A percentile compares a stretch with the other conserved stretches of the same genome.
Evolutionary conservation across 306 rosid genomes (phyloP).

Genomic region (Coriaria nepalensis): DNA sequence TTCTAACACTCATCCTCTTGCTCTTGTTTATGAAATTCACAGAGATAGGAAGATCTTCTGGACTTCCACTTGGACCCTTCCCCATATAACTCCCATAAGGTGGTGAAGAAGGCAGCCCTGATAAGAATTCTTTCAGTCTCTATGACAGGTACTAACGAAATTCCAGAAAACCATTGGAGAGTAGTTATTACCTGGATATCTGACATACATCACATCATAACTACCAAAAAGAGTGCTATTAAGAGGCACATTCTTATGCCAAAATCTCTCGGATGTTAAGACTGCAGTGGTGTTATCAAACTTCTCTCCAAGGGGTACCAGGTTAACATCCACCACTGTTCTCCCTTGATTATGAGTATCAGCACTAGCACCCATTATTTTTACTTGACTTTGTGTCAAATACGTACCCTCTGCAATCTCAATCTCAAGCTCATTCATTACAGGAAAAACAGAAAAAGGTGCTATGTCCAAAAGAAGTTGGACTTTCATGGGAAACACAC

Average conservation of each 20-base stretch:
- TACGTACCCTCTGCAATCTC: conserved; percentile 83
- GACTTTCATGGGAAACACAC: conserved; percentile 89
- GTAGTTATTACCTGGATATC: conserved; percentile 62
- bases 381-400: conserved; percentile 82
- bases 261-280: conserved; percentile 50
- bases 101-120: conserved; percentile 64
- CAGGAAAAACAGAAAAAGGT: conserved; percentile 58
- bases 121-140: conserved; percentile 26
- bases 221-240: conserved; percentile 58
- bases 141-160: conserved; percentile 18
- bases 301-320: conserved; percentile 83
- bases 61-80: conserved; percentile 35
- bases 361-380: conserved; percentile 89
- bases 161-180: conserved; percentile 4
- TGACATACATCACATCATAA: conserved; percentile 44
- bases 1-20: conserved; percentile 49
- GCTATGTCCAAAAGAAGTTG: conserved; percentile 64
- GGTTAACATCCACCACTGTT: conserved; percentile 63
- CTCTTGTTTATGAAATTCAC: conserved; percentile 35
- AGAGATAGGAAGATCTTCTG: conserved; percentile 42
- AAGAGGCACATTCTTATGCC: conserved; percentile 65
- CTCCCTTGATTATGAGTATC: conserved; percentile 63
- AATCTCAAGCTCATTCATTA: conserved; percentile 65
- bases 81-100: conserved; percentile 33
- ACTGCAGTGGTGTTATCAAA: conserved; percentile 74